Evolutionary conservation across 352 stramenopile genomes (phyloP), one percentile per base, ranked within the genome.

Genomic region (Phytopythium montanum): DNA sequence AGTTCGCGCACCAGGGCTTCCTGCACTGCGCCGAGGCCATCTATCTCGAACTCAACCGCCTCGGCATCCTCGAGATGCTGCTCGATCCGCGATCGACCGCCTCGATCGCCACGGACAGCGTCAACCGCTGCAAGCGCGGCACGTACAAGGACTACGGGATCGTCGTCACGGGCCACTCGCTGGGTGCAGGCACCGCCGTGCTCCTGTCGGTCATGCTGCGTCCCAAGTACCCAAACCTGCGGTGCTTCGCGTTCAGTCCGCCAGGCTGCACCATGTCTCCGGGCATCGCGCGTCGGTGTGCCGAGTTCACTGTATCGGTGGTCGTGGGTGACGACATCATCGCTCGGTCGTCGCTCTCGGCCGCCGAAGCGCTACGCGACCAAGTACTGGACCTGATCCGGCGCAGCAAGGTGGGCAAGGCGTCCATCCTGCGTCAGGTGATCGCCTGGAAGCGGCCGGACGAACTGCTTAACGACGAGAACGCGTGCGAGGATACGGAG

Each of bases 321-420:
- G 87, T 95, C 28, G 78, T 95, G 6, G 85, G 85, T 19, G 75
- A 92, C 54, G 87, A 95, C 54, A 95, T 95, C 58, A 83, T 95
- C 54, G 82, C 87, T 38, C 79, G 86, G 4, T 83, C 86, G 36
- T 92, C 83, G 29, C 67, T 95, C 26, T 85, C 79, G 39, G 90
- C 82, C 33, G 79, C 81, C 5, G 84, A 95, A 52, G 76, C 74
- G 4, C 69, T 95, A 7, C 80, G 86, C 2, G 86, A 95, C 54
- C 71, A 93, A 53, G 86, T 95, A 10, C 77, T 95, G 13, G 83
- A 93, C 44, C 64, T 95, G 23, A 95, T 95, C 49, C 72, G 85
- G 4, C 79, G 86, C 13, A 95, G 86, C 59, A 95, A 95, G 56
- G 86, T 95, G 26, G 83, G 76, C 62, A 95, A 95, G 44, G 75